phyloP scores from a whole-genome alignment of 805 yeast genomes.

The Ogataea nakhonphanomensis region DNA sequence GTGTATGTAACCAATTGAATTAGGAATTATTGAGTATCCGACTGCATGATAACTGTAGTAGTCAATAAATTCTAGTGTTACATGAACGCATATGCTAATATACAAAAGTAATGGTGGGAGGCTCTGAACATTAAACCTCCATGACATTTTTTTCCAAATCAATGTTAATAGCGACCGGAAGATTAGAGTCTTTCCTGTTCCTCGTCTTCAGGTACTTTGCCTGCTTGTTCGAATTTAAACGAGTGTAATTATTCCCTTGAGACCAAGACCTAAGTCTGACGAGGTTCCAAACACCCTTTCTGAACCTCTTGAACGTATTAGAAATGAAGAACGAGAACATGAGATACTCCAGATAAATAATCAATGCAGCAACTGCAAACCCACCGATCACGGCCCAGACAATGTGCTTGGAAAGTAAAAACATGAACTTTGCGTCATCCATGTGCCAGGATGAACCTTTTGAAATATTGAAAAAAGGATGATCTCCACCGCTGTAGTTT shows the following conservation, averaged over 20 bases:
- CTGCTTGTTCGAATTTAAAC: conserved; percentile 20
- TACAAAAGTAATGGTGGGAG: conserved; percentile 1
- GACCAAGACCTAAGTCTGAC: conserved; percentile 23
- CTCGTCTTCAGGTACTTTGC: conserved; percentile 25
- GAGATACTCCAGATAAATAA: conserved; percentile 47
- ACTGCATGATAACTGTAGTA: background rate
- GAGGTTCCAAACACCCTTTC: conserved; percentile 23
- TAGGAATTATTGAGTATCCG: conserved; percentile 1
- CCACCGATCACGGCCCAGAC: conserved; percentile 70
- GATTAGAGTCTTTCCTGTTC: conserved; percentile 53
- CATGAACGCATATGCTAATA: conserved; percentile 9
- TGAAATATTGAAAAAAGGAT: conserved; percentile 69
- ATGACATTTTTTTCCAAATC: conserved; percentile 33
- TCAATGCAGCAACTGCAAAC: conserved; percentile 48
- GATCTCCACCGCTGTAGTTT: conserved; percentile 60
- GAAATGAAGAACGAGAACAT: conserved; percentile 36
- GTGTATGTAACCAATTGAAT: too few species aligned
- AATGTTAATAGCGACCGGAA: conserved; percentile 40
- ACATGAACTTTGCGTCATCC: conserved; percentile 79
- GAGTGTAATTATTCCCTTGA: conserved; percentile 22
- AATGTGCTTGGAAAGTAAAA: conserved; percentile 71
- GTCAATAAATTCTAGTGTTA: conserved; percentile 3
- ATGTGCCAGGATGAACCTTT: conserved; percentile 92
- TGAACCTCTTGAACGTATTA: conserved; percentile 19
- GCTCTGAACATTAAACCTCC: conserved; percentile 8